phyloP scores from a whole-genome alignment of 305 asterid species.

The Fraxinus sp. region DNA sequence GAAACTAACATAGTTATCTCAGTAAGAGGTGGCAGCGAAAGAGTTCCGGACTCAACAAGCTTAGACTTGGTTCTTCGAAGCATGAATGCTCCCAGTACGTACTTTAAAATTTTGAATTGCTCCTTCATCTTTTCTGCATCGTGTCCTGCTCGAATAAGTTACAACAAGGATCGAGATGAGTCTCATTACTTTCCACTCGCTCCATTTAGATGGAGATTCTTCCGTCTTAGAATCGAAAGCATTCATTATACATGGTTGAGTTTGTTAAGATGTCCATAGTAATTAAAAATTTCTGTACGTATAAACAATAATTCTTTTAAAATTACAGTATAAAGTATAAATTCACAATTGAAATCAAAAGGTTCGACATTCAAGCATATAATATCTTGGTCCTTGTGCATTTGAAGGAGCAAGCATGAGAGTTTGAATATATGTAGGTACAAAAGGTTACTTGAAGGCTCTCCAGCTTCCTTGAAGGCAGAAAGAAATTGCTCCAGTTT shows the following conservation, averaged over 20 bases:
- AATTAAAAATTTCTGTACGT: not conserved
- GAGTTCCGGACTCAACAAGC: constrained; percentile 74
- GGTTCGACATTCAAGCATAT: not conserved
- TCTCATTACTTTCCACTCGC: not conserved
- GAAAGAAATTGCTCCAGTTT: constrained; percentile 69
- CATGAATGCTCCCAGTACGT: constrained; percentile 84
- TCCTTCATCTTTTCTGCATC: constrained; percentile 54
- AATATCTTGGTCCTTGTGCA: not conserved
- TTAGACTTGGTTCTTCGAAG: constrained; percentile 89
- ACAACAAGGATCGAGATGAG: constrained; percentile 19
- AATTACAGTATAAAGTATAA: not conserved
- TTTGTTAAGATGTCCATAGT: not conserved
- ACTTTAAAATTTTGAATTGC: constrained; percentile 62
- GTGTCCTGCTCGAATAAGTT: constrained; percentile 44
- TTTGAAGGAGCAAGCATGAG: constrained; percentile 2
- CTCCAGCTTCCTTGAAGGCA: constrained; percentile 86
- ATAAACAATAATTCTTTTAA: not conserved
- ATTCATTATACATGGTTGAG: not conserved
- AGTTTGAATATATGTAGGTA: constrained; percentile 14
- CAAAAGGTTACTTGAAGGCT: constrained; percentile 55
- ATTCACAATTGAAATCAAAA: not conserved
- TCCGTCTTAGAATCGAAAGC: constrained; percentile 11
- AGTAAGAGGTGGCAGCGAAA: constrained; percentile 77
- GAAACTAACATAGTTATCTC: constrained; percentile 86
- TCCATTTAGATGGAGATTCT: constrained; percentile 1